Evolutionary conservation across 1,139 yeast species (phyloP).

Genomic region (Diutina ranongensis): DNA sequence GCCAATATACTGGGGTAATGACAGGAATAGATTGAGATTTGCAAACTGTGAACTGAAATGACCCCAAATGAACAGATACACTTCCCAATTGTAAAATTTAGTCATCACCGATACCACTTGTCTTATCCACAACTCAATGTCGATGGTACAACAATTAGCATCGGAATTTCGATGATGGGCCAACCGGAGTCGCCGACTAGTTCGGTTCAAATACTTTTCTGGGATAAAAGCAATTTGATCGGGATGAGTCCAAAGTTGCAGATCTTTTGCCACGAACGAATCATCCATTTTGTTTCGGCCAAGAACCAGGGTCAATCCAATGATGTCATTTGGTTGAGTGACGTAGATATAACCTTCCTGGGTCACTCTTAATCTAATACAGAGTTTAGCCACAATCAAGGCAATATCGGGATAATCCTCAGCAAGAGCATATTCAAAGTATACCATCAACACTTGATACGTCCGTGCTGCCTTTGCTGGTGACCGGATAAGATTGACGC

Average conservation of each 20-base stretch:
- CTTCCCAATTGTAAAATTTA: conserved; percentile 58
- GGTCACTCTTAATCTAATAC: conserved; percentile 46
- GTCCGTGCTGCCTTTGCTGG: conserved; percentile 1
- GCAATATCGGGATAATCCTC: conserved; percentile 17
- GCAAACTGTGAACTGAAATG: conserved; percentile 67
- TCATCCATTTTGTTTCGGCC: conserved; percentile 31
- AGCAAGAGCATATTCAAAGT: background rate
- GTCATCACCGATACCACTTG: conserved; percentile 39
- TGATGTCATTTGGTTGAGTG: conserved; percentile 49
- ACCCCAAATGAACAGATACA: conserved; percentile 54
- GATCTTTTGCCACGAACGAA: conserved; percentile 12
- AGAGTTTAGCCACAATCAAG: conserved; percentile 38
- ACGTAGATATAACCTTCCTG: conserved; percentile 35
- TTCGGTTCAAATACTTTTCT: conserved; percentile 24
- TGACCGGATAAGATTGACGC: background rate
- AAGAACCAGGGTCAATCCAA: conserved; percentile 52
- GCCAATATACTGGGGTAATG: conserved; percentile 32
- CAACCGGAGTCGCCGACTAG: conserved; percentile 11
- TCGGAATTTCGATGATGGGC: too few relatives aligned
- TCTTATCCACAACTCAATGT: conserved; percentile 42
- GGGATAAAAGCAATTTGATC: conserved; percentile 42
- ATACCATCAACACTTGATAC: background rate
- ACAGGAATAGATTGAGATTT: conserved; percentile 42
- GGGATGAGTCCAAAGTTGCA: conserved; percentile 46
- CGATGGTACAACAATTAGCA: conserved; percentile 15